These are phyloP conservation scores for Sequoiadendron giganteum DNA, from an alignment of 75 land plant genomes.

Conservation along the genomic window DNA sequence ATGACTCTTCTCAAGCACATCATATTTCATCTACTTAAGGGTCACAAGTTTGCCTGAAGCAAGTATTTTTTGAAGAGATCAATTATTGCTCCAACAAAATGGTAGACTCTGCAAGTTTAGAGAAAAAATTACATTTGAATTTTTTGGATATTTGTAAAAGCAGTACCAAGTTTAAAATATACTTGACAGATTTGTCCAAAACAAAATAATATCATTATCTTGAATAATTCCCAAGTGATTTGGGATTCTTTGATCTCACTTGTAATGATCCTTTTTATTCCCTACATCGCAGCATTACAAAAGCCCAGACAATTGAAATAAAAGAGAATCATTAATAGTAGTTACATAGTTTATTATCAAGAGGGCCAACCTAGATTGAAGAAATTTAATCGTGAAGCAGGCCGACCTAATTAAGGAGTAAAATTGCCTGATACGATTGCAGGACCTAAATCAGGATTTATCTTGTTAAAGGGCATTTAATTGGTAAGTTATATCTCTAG, in stretches of 20 bases:
- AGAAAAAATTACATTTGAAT: not conserved
- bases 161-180: not conserved
- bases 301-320: no score
- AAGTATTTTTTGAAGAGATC: not conserved
- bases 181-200: not conserved
- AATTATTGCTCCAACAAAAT: not conserved
- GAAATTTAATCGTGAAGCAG: no score
- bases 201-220: not conserved
- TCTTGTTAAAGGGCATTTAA: no score
- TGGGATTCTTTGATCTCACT: not conserved
- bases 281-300: no score
- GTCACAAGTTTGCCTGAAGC: not conserved
- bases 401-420: no score
- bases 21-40: not conserved
- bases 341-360: no score
- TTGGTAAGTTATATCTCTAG: no score
- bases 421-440: no score
- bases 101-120: not conserved
- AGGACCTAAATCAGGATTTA: no score
- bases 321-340: no score
- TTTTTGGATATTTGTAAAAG: not conserved
- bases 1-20: not conserved
- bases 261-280: no score
- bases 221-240: not conserved
- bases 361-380: no score